Evolutionary conservation across 768 basidiomycete species (phyloP), one percentile per base, ranked within the genome.

Genomic region (Auriculariales sp.): DNA sequence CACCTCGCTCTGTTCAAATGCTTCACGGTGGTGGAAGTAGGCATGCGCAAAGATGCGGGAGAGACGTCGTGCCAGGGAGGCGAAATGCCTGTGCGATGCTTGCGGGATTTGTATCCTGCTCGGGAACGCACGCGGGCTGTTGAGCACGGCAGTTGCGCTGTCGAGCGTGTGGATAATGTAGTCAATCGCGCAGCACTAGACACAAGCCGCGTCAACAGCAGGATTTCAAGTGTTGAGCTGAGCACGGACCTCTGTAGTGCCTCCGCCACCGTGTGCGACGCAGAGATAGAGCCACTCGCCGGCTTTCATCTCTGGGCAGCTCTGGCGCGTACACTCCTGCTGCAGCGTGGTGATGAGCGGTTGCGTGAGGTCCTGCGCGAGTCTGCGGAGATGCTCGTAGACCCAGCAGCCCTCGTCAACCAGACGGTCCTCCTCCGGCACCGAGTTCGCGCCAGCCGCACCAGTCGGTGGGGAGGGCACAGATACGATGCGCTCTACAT

Each of bases 301-400:
- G n/a, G 93, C 92, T 64, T 93, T 93, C 94, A 99, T 99, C 66
- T 94, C 83, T 1, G 92, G 89, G 70, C 94, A 99, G 9, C 83
- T 77, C 30, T 73, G 66, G 32, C 87, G 78, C 11, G 82, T 88
- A 61, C 93, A 98, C 62, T 89, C 87, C 56, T 83, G 79, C 61
- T 91, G 89, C 33, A 92, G 67, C 60, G 78, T 80, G 1, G 83
- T 86, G 42, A 93, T 85, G 34, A 91, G 71, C 3, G 89, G 88
- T 57, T 89, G 81, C 0, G 84, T 80, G 28, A 93, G 71, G 62
- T 93, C 90, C 63, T 88, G 85, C 4, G 88, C 86, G 10, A 93
- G 76, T 19, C 90, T 86, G 75, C 77, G 63, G 31, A 80, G 49
- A 35, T 79, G 78, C 51, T 79, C 77, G 49, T 88, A 91, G 47